A percentile compares a stretch with the other conserved stretches of the same genome.
Evolutionary conservation across 2,329 filamentous ascomycete species (phyloP).

Genomic region (Pyricularia grisea): DNA sequence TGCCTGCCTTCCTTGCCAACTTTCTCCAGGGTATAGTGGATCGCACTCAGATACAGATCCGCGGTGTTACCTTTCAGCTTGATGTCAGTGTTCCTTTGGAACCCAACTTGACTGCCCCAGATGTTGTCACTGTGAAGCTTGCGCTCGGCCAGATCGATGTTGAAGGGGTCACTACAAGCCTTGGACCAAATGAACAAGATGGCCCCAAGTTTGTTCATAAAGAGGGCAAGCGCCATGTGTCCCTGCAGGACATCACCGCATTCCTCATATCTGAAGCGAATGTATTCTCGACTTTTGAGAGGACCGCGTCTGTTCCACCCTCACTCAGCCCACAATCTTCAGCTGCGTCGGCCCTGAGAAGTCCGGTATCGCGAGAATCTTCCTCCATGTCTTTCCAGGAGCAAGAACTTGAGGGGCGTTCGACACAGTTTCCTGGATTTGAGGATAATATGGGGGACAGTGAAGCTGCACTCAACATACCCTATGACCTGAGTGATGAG

Average conservation of each 20-base stretch:
- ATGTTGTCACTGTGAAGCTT: constrained; percentile 55
- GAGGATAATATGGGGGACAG: constrained; percentile 34
- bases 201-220: constrained; percentile 34
- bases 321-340: constrained; percentile 41
- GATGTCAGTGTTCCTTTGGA: constrained; percentile 47
- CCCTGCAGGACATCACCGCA: constrained; percentile 53
- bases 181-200: constrained; percentile 16
- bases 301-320: constrained; percentile 48
- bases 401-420: constrained; percentile 19
- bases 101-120: constrained; percentile 31
- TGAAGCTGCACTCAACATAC: constrained; percentile 46
- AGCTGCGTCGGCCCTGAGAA: constrained; percentile 1
- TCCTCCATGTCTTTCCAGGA: constrained; percentile 4
- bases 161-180: constrained; percentile 50
- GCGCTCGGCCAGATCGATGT: constrained; percentile 55
- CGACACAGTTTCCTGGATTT: constrained; percentile 22
- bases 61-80: constrained; percentile 55
- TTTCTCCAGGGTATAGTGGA: constrained; percentile 69
- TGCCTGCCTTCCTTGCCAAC: constrained; percentile 61
- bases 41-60: constrained; percentile 57
- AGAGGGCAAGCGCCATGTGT: constrained; percentile 56
- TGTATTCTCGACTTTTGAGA: constrained; percentile 50
- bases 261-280: constrained; percentile 59
- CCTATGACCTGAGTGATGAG: constrained; percentile 36
- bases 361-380: constrained; percentile 14